Conservation (phyloP, 176 grass and related monocot genomes). For the Lolium multiflorum region DNA sequence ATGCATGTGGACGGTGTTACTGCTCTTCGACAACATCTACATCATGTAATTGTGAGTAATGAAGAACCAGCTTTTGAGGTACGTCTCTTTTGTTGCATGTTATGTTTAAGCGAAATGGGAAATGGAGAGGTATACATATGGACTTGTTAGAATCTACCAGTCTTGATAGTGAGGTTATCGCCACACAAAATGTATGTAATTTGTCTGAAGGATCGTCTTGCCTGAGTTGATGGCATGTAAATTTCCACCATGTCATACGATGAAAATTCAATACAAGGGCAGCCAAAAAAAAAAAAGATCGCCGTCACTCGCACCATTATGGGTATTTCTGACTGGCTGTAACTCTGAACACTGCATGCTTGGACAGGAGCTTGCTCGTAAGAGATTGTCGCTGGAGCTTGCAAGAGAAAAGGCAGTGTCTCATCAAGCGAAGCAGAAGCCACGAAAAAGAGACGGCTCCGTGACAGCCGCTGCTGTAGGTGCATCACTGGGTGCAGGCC, state of each 20-base stretch:
- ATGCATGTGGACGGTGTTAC: constrained; percentile 82
- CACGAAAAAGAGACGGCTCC: constrained; percentile 63
- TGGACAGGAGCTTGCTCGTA: constrained; percentile 67
- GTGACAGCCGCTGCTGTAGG: constrained; percentile 89
- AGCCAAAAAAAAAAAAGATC: background rate
- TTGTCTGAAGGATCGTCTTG: background rate
- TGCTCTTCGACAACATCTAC: constrained; percentile 70
- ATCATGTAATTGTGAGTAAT: constrained; percentile 59
- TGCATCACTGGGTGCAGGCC: constrained; percentile 85
- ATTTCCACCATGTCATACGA: background rate
- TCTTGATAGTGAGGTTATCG: background rate
- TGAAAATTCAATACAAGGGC: constrained; percentile 6
- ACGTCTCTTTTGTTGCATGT: constrained; percentile 21
- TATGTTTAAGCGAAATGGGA: background rate
- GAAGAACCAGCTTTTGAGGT: constrained; percentile 90
- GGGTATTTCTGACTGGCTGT: background rate
- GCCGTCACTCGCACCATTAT: background rate
- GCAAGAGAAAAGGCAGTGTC: constrained; percentile 58
- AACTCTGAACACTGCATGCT: constrained; percentile 25
- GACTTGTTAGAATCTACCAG: background rate
- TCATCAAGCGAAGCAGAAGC: constrained; percentile 51
- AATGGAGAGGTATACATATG: background rate
- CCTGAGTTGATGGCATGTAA: background rate
- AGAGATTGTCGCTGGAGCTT: constrained; percentile 70
- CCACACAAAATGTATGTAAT: background rate